Conservation (phyloP, 1,284 basidiomycete species). For the Ustanciosporium gigantosporum region DNA sequence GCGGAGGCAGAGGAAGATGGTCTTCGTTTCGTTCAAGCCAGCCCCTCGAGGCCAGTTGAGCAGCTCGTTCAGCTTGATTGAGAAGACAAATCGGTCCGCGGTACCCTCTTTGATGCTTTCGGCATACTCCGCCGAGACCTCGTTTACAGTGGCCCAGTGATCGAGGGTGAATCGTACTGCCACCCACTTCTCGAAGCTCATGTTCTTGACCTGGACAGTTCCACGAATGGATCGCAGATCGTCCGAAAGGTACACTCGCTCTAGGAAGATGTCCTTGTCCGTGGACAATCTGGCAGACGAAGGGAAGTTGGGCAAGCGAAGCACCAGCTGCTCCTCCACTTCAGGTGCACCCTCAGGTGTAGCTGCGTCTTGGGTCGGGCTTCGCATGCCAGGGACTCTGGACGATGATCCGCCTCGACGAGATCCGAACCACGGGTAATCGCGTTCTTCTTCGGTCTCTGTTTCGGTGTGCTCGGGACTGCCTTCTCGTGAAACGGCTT, state of each 20-base stretch:
- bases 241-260: constrained; percentile 68
- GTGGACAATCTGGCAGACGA: constrained; percentile 61
- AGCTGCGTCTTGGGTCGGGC: constrained; percentile 12
- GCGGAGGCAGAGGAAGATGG: constrained; percentile 77
- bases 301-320: constrained; percentile 67
- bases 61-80: constrained; percentile 65
- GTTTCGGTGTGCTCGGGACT: constrained; percentile 84
- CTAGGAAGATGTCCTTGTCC: constrained; percentile 65
- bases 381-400: constrained; percentile 7
- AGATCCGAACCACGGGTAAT: constrained; percentile 50
- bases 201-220: constrained; percentile 77
- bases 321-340: constrained; percentile 59
- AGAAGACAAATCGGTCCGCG: constrained; percentile 69
- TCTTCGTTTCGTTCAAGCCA: constrained; percentile 77
- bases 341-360: constrained; percentile 21
- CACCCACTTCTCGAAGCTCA: constrained; percentile 85
- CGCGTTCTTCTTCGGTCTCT: constrained; percentile 68
- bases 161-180: constrained; percentile 90
- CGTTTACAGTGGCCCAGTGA: constrained; percentile 91
- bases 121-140: constrained; percentile 79
- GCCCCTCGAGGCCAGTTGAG: constrained; percentile 57
- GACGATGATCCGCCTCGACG: constrained; percentile 20
- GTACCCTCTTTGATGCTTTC: constrained; percentile 67
- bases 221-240: constrained; percentile 72
- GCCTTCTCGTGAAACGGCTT: constrained; percentile 86